Conservation (phyloP, 75 land plant genomes). For the Ceratopteris richardii region DNA sequence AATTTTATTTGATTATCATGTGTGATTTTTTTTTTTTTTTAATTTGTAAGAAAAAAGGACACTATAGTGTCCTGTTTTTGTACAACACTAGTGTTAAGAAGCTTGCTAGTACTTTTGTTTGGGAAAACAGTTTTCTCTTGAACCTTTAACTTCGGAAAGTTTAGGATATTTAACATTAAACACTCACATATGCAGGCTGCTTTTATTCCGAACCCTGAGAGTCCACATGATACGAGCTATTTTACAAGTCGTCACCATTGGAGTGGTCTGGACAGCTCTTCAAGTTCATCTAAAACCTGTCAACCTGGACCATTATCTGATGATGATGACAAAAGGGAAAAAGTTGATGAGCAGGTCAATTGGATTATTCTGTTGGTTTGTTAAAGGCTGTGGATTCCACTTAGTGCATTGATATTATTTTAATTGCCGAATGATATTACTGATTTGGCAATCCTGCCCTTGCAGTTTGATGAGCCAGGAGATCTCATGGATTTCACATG, state of each 20-base stretch:
- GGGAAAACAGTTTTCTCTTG: too few relatives aligned
- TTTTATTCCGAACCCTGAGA: conserved; percentile 54
- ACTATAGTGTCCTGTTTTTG: too few relatives aligned
- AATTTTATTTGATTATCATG: too few relatives aligned
- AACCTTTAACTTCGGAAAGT: too few relatives aligned
- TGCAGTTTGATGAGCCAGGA: conserved; percentile 65
- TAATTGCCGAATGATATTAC: too few relatives aligned
- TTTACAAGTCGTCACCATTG: conserved; percentile 40
- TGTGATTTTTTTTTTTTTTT: too few relatives aligned
- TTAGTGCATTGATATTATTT: too few relatives aligned
- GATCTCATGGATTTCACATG: conserved; percentile 62
- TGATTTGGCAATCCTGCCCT: conserved; percentile 4
- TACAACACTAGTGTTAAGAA: too few relatives aligned
- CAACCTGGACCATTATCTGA: conserved; percentile 8
- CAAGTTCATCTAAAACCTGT: conserved; percentile 14
- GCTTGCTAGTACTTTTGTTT: too few relatives aligned
- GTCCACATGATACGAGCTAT: conserved; percentile 58
- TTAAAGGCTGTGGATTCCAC: too few relatives aligned
- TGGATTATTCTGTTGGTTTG: not conserved
- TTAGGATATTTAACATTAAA: too few relatives aligned
- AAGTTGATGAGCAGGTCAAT: conserved; percentile 16
- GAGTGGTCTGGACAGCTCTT: conserved; percentile 11
- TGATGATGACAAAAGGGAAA: not conserved
- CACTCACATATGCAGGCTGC: conserved; percentile 62
- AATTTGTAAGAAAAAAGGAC: too few relatives aligned